These are phyloP conservation scores for Marasmius tenuissimus DNA, from an alignment of 1,284 basidiomycete genomes.

Conservation along the genomic window DNA sequence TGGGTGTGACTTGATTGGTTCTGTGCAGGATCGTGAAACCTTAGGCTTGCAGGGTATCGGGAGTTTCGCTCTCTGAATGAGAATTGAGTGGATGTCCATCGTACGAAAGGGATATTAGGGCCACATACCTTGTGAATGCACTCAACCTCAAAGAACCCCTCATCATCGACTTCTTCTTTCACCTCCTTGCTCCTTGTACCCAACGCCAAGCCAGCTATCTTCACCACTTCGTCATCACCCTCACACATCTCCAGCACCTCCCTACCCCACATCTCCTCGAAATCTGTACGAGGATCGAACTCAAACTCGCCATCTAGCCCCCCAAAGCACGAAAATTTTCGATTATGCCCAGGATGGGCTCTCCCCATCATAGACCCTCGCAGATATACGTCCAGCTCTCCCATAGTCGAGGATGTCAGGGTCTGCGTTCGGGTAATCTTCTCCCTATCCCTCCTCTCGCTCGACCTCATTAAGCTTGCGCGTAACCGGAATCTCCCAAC, in stretches of 20 bases:
- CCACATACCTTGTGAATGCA: neutral
- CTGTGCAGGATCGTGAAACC: neutral
- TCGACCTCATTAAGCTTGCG: neutral
- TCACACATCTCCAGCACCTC: too few relatives aligned
- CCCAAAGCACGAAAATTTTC: conserved; percentile 26
- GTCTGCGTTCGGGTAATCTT: conserved; percentile 19
- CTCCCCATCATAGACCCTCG: conserved; percentile 26
- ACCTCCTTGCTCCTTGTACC: neutral
- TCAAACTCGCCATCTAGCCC: conserved; percentile 27
- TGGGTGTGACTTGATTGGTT: neutral
- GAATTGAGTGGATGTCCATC: neutral
- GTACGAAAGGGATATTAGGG: neutral
- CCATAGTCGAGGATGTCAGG: conserved; percentile 32
- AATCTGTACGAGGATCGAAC: conserved; percentile 27
- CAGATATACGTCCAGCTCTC: conserved; percentile 33
- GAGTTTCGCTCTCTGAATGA: neutral
- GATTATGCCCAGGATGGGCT: conserved; percentile 23
- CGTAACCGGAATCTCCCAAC: neutral
- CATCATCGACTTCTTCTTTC: conserved; percentile 13
- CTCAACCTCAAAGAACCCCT: conserved; percentile 15
- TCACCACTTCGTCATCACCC: neutral
- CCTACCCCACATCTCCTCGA: conserved; percentile 18
- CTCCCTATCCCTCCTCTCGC: neutral
- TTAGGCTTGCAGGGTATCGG: neutral
- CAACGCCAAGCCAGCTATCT: conserved; percentile 2